Evolutionary conservation across 2,329 filamentous ascomycete genomes (phyloP).

Genomic region (Botrytis porri): DNA sequence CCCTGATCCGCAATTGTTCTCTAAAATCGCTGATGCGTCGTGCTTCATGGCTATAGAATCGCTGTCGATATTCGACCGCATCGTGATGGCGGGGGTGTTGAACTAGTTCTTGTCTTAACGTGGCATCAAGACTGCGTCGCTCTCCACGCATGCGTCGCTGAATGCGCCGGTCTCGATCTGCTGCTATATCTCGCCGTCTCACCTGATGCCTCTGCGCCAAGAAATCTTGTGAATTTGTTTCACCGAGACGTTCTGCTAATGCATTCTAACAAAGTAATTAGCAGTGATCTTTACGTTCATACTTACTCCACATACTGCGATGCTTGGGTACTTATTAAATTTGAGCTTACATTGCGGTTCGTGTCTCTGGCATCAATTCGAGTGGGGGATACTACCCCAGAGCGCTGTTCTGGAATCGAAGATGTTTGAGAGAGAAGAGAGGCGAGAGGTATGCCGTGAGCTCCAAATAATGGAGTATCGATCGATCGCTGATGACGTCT

Average conservation of each 20-base stretch:
- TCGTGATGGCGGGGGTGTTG: not conserved
- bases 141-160: not conserved
- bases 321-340: not conserved
- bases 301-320: not conserved
- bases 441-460: constrained; percentile 30
- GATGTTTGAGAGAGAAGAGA: constrained; percentile 22
- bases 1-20: not conserved
- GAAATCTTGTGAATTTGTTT: not conserved
- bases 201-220: not conserved
- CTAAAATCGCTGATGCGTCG: not conserved
- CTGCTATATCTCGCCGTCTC: not conserved
- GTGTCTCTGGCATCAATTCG: not conserved
- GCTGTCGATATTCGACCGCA: not conserved
- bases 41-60: not conserved
- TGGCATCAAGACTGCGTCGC: not conserved
- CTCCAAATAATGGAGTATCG: constrained; percentile 27
- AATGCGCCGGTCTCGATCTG: not conserved
- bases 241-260: not conserved
- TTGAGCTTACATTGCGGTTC: not conserved
- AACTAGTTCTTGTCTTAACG: not conserved
- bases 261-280: not conserved
- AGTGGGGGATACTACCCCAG: constrained; percentile 11
- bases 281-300: not conserved
- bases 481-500: constrained; percentile 20
- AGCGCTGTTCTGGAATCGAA: not conserved